These are phyloP conservation scores for Porogramme epimiltina DNA, from an alignment of 1,284 basidiomycete species.

Conservation along the genomic window DNA sequence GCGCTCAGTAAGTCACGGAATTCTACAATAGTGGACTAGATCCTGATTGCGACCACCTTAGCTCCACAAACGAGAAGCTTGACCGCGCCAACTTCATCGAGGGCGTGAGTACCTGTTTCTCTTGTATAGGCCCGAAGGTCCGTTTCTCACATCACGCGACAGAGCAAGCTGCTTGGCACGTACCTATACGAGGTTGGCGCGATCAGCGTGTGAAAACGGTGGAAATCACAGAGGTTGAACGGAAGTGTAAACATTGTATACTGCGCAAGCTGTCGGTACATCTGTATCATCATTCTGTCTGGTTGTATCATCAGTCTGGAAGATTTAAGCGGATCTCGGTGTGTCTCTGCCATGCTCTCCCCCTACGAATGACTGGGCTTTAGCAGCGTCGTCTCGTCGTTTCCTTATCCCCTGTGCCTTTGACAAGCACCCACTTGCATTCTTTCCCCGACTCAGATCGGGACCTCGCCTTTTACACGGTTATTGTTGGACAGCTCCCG, in stretches of 20 bases:
- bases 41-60: conserved; percentile 29
- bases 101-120: conserved; percentile 57
- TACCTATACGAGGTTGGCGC: conserved; percentile 83
- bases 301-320: too few relatives aligned
- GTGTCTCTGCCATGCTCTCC: too few relatives aligned
- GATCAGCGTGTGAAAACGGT: conserved; percentile 10
- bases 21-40: neutral
- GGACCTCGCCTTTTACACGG: too few relatives aligned
- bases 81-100: conserved; percentile 93
- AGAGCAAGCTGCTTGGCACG: conserved; percentile 80
- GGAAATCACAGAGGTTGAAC: too few relatives aligned
- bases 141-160: conserved; percentile 1
- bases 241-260: too few relatives aligned
- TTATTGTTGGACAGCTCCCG: too few relatives aligned
- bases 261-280: neutral
- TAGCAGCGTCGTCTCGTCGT: too few relatives aligned
- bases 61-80: conserved; percentile 96
- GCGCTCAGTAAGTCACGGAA: conserved; percentile 74
- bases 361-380: too few relatives aligned
- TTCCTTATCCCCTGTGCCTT: too few relatives aligned
- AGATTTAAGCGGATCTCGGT: too few relatives aligned
- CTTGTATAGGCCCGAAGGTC: neutral
- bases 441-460: too few relatives aligned
- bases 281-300: neutral
- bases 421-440: too few relatives aligned